Conservation (phyloP, 495 filamentous ascomycete genomes). For the Aspergillus nidulans region DNA sequence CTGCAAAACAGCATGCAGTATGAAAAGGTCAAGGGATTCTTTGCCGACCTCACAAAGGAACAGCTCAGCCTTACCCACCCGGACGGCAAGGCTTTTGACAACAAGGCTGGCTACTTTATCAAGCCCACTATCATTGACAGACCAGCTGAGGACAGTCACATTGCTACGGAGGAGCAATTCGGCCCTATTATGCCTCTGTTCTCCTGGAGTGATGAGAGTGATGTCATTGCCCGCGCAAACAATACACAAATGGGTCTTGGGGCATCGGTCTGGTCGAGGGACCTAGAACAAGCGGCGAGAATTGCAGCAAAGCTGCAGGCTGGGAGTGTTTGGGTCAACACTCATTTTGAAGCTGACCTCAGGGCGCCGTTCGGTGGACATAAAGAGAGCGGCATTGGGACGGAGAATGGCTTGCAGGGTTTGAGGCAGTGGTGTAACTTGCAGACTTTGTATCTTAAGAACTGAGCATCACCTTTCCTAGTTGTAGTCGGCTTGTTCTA, state of each 20-base stretch:
- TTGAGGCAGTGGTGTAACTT: constrained; percentile 55
- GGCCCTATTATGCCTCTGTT: constrained; percentile 37
- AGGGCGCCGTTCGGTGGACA: constrained; percentile 50
- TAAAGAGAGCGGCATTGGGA: constrained; percentile 52
- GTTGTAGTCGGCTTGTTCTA: too few relatives aligned
- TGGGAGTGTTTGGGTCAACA: constrained; percentile 39
- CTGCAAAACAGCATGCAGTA: neutral
- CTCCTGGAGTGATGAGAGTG: constrained; percentile 71
- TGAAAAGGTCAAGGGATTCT: neutral
- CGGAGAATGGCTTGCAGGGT: constrained; percentile 43
- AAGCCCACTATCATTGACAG: constrained; percentile 5
- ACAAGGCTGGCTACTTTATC: constrained; percentile 4
- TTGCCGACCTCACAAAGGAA: neutral
- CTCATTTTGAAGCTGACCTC: constrained; percentile 22
- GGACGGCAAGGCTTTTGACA: neutral
- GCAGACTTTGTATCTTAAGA: constrained; percentile 31
- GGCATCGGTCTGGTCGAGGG: constrained; percentile 72
- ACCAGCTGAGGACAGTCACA: neutral
- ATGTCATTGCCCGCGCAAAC: constrained; percentile 77
- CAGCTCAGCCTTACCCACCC: neutral
- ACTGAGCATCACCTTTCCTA: neutral
- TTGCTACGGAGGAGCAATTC: constrained; percentile 4
- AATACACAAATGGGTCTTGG: constrained; percentile 81
- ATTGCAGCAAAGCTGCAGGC: constrained; percentile 74
- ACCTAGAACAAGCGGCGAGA: constrained; percentile 69